Percentiles rank a stretch among this genome's conserved stretches.
Conservation (phyloP, 2,329 filamentous ascomycete genomes). For the Pyricularia pennisetigena region DNA sequence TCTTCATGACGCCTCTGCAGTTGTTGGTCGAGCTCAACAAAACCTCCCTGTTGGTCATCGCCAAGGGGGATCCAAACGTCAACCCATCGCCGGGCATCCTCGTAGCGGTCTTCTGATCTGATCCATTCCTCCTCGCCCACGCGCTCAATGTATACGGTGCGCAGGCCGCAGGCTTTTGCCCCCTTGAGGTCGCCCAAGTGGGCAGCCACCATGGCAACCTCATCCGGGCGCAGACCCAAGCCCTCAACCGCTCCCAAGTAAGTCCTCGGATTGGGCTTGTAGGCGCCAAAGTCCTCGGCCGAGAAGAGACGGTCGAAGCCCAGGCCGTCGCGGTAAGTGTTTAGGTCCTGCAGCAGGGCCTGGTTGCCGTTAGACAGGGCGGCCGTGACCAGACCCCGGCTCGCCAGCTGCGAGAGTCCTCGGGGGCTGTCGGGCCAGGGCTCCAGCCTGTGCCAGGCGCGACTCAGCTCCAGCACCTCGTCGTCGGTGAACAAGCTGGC, state of each 20-base stretch:
- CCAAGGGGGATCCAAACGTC: constrained; percentile 50
- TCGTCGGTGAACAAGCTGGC: constrained; percentile 48
- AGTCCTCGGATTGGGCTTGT: constrained; percentile 61
- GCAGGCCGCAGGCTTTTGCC: constrained; percentile 53
- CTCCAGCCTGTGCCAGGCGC: constrained; percentile 61
- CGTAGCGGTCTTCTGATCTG: constrained; percentile 8
- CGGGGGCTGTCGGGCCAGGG: constrained; percentile 56
- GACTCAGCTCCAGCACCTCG: constrained; percentile 50
- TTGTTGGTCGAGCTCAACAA: constrained; percentile 36
- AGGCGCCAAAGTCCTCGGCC: constrained; percentile 61
- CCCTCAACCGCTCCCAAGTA: constrained; percentile 58
- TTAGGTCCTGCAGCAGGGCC: constrained; percentile 55
- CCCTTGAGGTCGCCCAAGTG: constrained; percentile 61
- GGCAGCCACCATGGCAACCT: constrained; percentile 71
- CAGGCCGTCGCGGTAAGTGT: constrained; percentile 40
- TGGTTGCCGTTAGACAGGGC: constrained; percentile 70
- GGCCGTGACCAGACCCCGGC: constrained; percentile 40
- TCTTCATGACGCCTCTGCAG: neutral
- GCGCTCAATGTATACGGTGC: constrained; percentile 67
- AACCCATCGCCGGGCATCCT: constrained; percentile 48
- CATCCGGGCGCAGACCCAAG: constrained; percentile 42
- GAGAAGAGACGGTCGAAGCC: constrained; percentile 59
- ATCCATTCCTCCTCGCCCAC: constrained; percentile 55
- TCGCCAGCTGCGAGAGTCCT: constrained; percentile 46
- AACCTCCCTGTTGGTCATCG: constrained; percentile 29